Evolutionary conservation across 257 asterid species (phyloP).

Genomic region (Agastache rugosa): DNA sequence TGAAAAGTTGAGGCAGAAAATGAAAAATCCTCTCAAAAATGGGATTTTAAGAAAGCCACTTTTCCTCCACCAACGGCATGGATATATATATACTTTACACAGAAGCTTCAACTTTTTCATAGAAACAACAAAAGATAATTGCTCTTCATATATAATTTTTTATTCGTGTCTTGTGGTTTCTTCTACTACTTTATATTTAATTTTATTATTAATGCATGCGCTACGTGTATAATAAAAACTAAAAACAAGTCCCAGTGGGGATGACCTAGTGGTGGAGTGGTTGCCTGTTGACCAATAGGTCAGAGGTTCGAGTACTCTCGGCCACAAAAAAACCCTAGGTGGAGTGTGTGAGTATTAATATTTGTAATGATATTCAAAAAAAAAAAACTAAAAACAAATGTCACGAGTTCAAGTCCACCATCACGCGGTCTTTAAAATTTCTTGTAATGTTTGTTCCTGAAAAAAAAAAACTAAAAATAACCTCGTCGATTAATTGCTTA

Average conservation of each 20-base stretch:
- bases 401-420: too few relatives aligned
- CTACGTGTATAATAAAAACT: background rate
- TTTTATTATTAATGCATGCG: background rate
- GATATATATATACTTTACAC: conserved; percentile 51
- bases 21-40: conserved; percentile 38
- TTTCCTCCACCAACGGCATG: conserved; percentile 54
- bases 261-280: too few relatives aligned
- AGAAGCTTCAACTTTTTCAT: conserved; percentile 54
- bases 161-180: background rate
- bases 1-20: conserved; percentile 39
- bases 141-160: background rate
- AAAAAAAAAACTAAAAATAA: too few relatives aligned
- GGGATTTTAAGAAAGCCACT: conserved; percentile 38
- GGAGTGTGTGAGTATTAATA: too few relatives aligned
- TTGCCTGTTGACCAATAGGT: too few relatives aligned
- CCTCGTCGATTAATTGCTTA: background rate
- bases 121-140: conserved; percentile 25
- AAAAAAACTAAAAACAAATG: too few relatives aligned
- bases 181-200: background rate
- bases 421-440: too few relatives aligned
- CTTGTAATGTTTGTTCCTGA: too few relatives aligned
- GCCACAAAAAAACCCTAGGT: too few relatives aligned
- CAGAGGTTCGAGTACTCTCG: too few relatives aligned
- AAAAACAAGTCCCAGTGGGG: too few relatives aligned
- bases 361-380: too few relatives aligned